A percentile compares a stretch with the other conserved stretches of the same genome.
phyloP scores from a whole-genome alignment of 352 stramenopile species.

The Phytophthora palmivora region DNA sequence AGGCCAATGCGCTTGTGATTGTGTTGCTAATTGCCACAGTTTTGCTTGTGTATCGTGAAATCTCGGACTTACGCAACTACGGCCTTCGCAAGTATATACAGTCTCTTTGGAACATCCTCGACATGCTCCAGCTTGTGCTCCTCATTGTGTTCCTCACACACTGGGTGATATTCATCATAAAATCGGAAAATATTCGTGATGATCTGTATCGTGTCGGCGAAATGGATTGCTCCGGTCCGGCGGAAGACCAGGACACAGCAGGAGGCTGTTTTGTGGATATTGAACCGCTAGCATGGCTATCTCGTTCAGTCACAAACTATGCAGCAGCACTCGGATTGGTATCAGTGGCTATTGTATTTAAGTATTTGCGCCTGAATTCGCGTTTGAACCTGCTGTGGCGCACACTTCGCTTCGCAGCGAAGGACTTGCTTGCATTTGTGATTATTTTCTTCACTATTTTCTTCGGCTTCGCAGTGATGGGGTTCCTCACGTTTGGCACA shows the following conservation, averaged over 20 bases:
- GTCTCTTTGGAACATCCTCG: constrained; percentile 82
- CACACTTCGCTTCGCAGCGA: constrained; percentile 76
- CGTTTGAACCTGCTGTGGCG: constrained; percentile 82
- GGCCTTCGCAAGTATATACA: constrained; percentile 72
- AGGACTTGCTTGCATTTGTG: constrained; percentile 78
- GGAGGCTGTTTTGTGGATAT: constrained; percentile 68
- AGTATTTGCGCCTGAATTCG: constrained; percentile 81
- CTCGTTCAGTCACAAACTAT: constrained; percentile 62
- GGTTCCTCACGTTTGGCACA: constrained; percentile 76
- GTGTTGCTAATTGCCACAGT: constrained; percentile 62
- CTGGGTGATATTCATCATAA: constrained; percentile 65
- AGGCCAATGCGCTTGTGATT: constrained; percentile 68
- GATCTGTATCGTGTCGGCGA: constrained; percentile 59
- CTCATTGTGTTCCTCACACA: constrained; percentile 67
- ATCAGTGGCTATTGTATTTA: constrained; percentile 84
- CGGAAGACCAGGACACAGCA: constrained; percentile 52
- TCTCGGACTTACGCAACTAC: constrained; percentile 56
- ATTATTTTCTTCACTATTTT: constrained; percentile 88
- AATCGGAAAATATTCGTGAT: constrained; percentile 56
- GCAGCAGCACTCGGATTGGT: constrained; percentile 66
- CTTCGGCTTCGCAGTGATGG: constrained; percentile 81
- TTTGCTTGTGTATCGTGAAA: constrained; percentile 58
- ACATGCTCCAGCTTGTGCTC: constrained; percentile 76
- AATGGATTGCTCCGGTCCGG: constrained; percentile 55
- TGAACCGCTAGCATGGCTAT: constrained; percentile 55